phyloP scores from a whole-genome alignment of 164 flowering plant species.

The Platanus orientalis region DNA sequence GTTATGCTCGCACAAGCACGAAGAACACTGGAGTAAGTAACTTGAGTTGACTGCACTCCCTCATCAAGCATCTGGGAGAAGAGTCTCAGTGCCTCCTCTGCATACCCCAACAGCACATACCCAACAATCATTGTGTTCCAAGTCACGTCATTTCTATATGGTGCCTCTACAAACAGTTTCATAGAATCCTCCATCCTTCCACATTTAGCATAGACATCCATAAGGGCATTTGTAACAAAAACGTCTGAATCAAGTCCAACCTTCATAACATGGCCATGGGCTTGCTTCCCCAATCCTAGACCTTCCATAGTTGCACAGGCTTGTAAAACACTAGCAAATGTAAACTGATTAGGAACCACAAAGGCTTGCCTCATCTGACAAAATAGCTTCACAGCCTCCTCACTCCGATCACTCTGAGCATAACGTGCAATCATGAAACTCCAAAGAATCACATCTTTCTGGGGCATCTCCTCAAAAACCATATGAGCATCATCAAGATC shows the following conservation, averaged over 20 bases:
- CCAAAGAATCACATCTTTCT: constrained; percentile 73
- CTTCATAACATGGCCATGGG: constrained; percentile 55
- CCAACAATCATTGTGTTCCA: constrained; percentile 96
- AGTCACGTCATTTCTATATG: constrained; percentile 55
- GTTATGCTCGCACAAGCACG: constrained; percentile 77
- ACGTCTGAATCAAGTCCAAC: constrained; percentile 54
- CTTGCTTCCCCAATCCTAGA: constrained; percentile 55
- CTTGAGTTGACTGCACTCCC: constrained; percentile 48
- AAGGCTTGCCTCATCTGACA: constrained; percentile 50
- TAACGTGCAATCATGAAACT: constrained; percentile 86
- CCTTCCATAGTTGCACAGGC: constrained; percentile 54
- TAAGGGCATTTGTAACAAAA: constrained; percentile 77
- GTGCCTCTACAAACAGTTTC: constrained; percentile 40
- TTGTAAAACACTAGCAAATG: constrained; percentile 71
- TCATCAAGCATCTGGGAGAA: constrained; percentile 52
- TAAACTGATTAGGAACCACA: constrained; percentile 71
- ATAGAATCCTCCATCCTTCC: constrained; percentile 47
- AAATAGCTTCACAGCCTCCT: constrained; percentile 56
- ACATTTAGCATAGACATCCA: constrained; percentile 89
- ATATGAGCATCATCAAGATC: constrained; percentile 42
- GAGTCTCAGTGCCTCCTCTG: constrained; percentile 52
- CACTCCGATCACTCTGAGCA: constrained; percentile 50
- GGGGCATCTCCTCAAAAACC: constrained; percentile 61
- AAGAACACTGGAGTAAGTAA: constrained; percentile 72
- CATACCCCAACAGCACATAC: constrained; percentile 55